A percentile compares a stretch with the other conserved stretches of the same genome.
Evolutionary conservation across 2,329 filamentous ascomycete genomes (phyloP).

Genomic region (Fusarium xylarioides): DNA sequence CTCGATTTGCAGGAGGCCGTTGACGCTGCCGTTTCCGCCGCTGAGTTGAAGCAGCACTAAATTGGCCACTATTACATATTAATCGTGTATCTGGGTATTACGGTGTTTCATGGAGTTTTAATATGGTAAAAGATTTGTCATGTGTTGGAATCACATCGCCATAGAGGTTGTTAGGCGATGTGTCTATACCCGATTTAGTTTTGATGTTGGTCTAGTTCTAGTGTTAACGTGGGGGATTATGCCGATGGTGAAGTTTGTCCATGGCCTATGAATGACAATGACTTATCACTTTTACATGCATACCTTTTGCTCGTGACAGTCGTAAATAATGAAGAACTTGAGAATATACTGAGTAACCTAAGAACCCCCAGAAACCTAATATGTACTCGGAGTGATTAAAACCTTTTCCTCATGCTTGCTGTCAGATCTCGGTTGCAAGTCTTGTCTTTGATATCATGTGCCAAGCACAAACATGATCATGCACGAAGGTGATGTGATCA

Average conservation of each 20-base stretch:
- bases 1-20: slow-evolving; percentile 60
- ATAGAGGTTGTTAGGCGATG: neutral
- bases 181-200: slow-evolving; percentile 4
- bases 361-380: neutral
- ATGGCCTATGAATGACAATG: neutral
- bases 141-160: neutral
- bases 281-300: neutral
- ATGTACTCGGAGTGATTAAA: neutral
- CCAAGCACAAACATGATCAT: neutral
- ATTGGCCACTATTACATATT: neutral
- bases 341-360: neutral
- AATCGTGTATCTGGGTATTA: slow-evolving; percentile 1
- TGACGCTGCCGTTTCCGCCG: slow-evolving; percentile 54
- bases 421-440: neutral
- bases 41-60: slow-evolving; percentile 43
- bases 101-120: slow-evolving; percentile 8
- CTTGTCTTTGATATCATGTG: neutral
- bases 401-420: neutral
- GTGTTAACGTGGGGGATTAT: neutral
- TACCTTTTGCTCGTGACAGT: neutral
- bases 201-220: neutral
- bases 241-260: neutral
- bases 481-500: neutral
- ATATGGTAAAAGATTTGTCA: neutral
- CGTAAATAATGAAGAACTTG: neutral